Percentiles rank a stretch among this genome's conserved stretches.
Conservation (phyloP, 805 yeast genomes). For the Yamadazyma sp. region DNA sequence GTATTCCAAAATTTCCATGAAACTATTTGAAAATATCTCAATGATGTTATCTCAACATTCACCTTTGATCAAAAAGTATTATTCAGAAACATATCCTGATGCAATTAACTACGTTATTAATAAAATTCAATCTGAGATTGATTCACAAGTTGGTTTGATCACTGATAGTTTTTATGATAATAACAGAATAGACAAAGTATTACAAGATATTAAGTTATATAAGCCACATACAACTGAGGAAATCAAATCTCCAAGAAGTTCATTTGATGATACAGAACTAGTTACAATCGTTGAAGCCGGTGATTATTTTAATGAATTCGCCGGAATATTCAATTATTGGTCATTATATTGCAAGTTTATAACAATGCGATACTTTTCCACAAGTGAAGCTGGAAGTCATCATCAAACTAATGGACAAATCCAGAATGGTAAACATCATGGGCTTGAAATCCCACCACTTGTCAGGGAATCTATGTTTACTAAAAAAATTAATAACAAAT, state of each 20-base stretch:
- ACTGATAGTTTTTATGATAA: slow-evolving; percentile 82
- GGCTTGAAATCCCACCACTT: slow-evolving; percentile 47
- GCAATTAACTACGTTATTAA: slow-evolving; percentile 67
- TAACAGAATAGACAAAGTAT: slow-evolving; percentile 52
- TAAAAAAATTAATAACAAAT: slow-evolving; percentile 49
- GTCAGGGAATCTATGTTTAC: slow-evolving; percentile 53
- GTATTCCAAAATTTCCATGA: slow-evolving; percentile 58
- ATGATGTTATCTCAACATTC: slow-evolving; percentile 84
- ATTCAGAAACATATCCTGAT: slow-evolving; percentile 47
- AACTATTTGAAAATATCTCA: slow-evolving; percentile 79
- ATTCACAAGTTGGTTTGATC: slow-evolving; percentile 86
- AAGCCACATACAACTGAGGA: slow-evolving; percentile 5
- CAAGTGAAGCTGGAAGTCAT: background rate
- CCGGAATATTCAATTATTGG: slow-evolving; percentile 84
- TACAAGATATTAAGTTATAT: slow-evolving; percentile 56
- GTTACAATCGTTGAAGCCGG: slow-evolving; percentile 63
- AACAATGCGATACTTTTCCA: slow-evolving; percentile 55
- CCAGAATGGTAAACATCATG: slow-evolving; percentile 9
- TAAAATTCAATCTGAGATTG: slow-evolving; percentile 81
- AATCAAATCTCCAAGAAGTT: slow-evolving; percentile 6
- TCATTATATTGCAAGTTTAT: slow-evolving; percentile 71
- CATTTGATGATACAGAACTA: slow-evolving; percentile 31
- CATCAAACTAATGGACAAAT: slow-evolving; percentile 6
- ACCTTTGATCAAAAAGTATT: slow-evolving; percentile 68
- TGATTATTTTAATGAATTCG: slow-evolving; percentile 64